Evolutionary conservation across 805 yeast species (phyloP).

Genomic region (Cyberlindnera misumaiensis): DNA sequence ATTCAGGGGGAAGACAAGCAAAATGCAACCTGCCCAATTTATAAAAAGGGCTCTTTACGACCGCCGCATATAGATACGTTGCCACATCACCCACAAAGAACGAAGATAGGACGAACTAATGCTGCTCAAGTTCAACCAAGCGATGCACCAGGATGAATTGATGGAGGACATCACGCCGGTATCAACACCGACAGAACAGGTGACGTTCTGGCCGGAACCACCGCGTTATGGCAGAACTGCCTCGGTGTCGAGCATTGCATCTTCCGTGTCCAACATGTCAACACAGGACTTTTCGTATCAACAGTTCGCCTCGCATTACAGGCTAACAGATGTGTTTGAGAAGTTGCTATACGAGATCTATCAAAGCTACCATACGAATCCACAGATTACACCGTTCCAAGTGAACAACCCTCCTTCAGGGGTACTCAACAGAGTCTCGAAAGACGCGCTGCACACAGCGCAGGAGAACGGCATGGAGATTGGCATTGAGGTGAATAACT

Average conservation of each 20-base stretch:
- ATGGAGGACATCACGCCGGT: slow-evolving; percentile 20
- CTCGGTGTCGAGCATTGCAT: slow-evolving; percentile 22
- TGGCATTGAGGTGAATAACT: slow-evolving; percentile 32
- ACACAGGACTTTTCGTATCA: slow-evolving; percentile 20
- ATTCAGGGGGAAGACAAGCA: no score
- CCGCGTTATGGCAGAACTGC: slow-evolving; percentile 20
- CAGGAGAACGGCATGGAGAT: slow-evolving; percentile 26
- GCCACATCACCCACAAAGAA: no score
- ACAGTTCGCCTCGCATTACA: slow-evolving; percentile 23
- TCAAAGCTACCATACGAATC: slow-evolving; percentile 43
- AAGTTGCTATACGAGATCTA: slow-evolving; percentile 39
- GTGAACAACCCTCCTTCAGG: slow-evolving; percentile 63
- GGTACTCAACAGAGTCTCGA: slow-evolving; percentile 52
- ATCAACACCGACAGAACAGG: slow-evolving; percentile 21
- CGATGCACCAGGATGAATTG: slow-evolving; percentile 10
- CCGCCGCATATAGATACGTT: no score
- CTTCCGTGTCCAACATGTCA: slow-evolving; percentile 12
- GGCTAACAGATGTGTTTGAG: slow-evolving; percentile 34
- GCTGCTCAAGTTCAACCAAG: not conserved
- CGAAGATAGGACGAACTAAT: no score
- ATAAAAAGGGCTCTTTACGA: no score
- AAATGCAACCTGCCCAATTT: no score
- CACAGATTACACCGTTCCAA: slow-evolving; percentile 64
- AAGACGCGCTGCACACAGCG: slow-evolving; percentile 40
- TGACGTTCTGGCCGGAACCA: slow-evolving; percentile 10